Percentiles rank a stretch among this genome's conserved stretches.
Conservation (phyloP, 2,329 filamentous ascomycete species). For the Samsoniella hepiali region DNA sequence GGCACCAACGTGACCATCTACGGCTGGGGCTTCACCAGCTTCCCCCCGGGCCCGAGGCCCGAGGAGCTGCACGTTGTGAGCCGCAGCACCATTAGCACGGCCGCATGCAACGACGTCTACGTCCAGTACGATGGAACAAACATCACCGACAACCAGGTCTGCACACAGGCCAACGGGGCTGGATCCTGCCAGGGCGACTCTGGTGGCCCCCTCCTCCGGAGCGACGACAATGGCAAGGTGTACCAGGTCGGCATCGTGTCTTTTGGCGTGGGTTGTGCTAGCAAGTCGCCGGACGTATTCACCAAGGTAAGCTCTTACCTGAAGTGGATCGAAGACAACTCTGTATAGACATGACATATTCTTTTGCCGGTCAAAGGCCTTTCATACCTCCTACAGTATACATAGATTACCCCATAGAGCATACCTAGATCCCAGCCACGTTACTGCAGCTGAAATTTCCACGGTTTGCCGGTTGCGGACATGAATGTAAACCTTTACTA, state of each 20-base stretch:
- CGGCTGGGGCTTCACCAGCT: slow-evolving; percentile 16
- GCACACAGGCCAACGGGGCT: not conserved
- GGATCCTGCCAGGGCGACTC: slow-evolving; percentile 13
- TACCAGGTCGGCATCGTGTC: slow-evolving; percentile 9
- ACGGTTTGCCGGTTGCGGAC: not conserved
- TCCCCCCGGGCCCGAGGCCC: not conserved
- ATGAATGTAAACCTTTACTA: not conserved
- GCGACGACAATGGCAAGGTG: not conserved
- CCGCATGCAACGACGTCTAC: not conserved
- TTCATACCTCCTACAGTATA: not conserved
- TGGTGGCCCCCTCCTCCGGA: slow-evolving; percentile 6
- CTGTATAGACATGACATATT: not conserved
- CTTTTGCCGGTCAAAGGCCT: not conserved
- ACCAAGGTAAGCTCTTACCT: slow-evolving; percentile 1
- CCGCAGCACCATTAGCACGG: not conserved
- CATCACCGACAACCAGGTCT: slow-evolving; percentile 2
- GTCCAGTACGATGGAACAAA: not conserved
- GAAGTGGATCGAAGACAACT: slow-evolving; percentile 8
- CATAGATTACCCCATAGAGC: not conserved
- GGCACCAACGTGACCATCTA: slow-evolving; percentile 15
- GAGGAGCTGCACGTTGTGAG: slow-evolving; percentile 1
- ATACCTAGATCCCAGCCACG: not conserved
- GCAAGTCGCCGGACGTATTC: slow-evolving; percentile 5
- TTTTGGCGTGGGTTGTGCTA: slow-evolving; percentile 6
- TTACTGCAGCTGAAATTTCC: not conserved